phyloP scores from a whole-genome alignment of 176 grass and related monocot species.

The Avena sativa region DNA sequence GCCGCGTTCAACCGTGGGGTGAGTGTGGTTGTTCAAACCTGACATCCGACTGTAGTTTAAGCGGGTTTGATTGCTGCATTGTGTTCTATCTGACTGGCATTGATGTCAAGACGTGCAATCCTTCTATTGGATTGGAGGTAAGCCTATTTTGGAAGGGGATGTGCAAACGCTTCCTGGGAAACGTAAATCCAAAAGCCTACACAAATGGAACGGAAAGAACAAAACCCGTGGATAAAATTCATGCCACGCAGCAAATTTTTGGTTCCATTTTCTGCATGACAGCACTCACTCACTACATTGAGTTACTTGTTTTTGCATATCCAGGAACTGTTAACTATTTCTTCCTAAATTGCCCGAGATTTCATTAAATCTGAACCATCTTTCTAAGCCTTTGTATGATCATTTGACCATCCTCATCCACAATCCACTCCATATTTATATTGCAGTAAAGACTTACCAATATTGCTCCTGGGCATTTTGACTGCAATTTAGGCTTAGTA shows the following conservation, averaged over 20 bases:
- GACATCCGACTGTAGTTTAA: background rate
- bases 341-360: background rate
- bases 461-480: background rate
- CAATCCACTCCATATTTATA: background rate
- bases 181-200: background rate
- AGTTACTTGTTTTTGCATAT: constrained; percentile 1
- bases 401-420: background rate
- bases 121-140: background rate
- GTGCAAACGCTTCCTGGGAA: background rate
- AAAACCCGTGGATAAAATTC: background rate
- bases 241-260: constrained; percentile 2
- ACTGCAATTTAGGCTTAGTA: background rate
- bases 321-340: background rate
- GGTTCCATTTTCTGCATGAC: background rate
- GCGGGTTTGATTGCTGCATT: background rate
- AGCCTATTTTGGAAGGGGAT: constrained; percentile 30
- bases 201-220: background rate
- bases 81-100: constrained; percentile 6
- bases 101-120: background rate
- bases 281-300: background rate
- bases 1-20: constrained; percentile 96
- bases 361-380: background rate
- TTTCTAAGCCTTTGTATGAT: background rate
- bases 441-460: background rate
- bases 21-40: background rate